Percentiles rank a stretch among this genome's conserved stretches.
Conservation (phyloP, 2,329 filamentous ascomycete species). For the Exophiala viscosa region DNA sequence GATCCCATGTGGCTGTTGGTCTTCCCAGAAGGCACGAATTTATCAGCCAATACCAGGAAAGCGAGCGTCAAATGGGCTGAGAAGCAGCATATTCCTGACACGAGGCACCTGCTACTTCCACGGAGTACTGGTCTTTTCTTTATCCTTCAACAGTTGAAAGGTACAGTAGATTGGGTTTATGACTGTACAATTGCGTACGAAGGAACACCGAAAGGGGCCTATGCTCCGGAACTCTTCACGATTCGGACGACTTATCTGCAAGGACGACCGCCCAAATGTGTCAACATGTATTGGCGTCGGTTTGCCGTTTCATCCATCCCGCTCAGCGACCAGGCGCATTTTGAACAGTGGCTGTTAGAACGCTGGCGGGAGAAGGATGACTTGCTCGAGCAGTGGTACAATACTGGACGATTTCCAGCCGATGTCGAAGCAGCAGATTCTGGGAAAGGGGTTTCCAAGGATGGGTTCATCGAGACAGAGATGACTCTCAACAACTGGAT, state of each 20-base stretch:
- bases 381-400: slow-evolving; percentile 76
- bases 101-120: slow-evolving; percentile 59
- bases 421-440: slow-evolving; percentile 51
- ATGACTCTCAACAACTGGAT: slow-evolving; percentile 42
- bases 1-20: slow-evolving; percentile 66
- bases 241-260: slow-evolving; percentile 83
- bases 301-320: slow-evolving; percentile 80
- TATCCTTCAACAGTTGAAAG: slow-evolving; percentile 56
- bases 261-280: slow-evolving; percentile 84
- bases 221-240: slow-evolving; percentile 87
- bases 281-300: slow-evolving; percentile 94
- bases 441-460: slow-evolving; percentile 32
- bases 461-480: slow-evolving; percentile 43
- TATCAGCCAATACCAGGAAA: slow-evolving; percentile 54
- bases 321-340: slow-evolving; percentile 66
- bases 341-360: slow-evolving; percentile 79
- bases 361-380: slow-evolving; percentile 92
- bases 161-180: slow-evolving; percentile 62
- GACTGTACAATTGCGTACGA: slow-evolving; percentile 93
- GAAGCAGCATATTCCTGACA: slow-evolving; percentile 55
- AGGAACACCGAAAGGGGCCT: slow-evolving; percentile 76
- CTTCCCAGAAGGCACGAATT: slow-evolving; percentile 63
- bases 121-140: slow-evolving; percentile 60
- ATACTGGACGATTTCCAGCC: slow-evolving; percentile 74
- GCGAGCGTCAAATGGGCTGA: slow-evolving; percentile 55